A percentile compares a stretch with the other conserved stretches of the same genome.
Conservation (phyloP, 441 rosid genomes). For the Adansonia grandidieri region DNA sequence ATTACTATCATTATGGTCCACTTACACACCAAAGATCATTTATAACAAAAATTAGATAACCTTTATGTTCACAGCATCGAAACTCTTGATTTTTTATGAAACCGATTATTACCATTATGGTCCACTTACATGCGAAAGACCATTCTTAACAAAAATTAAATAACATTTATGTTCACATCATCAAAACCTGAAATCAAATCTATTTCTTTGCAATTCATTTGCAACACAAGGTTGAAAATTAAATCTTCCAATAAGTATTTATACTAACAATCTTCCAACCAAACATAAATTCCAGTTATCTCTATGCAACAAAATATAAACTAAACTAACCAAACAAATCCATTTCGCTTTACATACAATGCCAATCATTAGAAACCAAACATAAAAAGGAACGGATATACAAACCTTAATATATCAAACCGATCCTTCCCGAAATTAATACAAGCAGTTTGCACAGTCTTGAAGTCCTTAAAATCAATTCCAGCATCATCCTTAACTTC, state of each 20-base stretch:
- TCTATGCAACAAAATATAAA: neutral
- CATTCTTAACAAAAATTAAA: conserved; percentile 7
- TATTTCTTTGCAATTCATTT: neutral
- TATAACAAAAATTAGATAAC: neutral
- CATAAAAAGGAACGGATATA: neutral
- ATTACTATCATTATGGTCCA: neutral
- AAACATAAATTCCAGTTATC: neutral
- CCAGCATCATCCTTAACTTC: conserved; percentile 42
- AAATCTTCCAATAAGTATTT: neutral
- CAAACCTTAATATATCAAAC: conserved; percentile 90
- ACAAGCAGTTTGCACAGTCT: conserved; percentile 77
- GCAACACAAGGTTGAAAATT: neutral
- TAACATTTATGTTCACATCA: neutral
- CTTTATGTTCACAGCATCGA: neutral
- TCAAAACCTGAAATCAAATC: neutral
- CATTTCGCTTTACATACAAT: neutral
- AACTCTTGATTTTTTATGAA: neutral
- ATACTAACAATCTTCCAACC: conserved; percentile 7
- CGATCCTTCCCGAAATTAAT: conserved; percentile 90
- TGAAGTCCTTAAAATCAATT: conserved; percentile 66
- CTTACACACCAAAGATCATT: neutral
- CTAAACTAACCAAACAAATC: neutral
- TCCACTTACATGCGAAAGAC: neutral
- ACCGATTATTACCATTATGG: neutral
- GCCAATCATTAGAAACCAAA: conserved; percentile 10